A percentile compares a stretch with the other conserved stretches of the same genome.
Conservation (phyloP, 169 alveolate species). For the Perkinsus marinus region DNA sequence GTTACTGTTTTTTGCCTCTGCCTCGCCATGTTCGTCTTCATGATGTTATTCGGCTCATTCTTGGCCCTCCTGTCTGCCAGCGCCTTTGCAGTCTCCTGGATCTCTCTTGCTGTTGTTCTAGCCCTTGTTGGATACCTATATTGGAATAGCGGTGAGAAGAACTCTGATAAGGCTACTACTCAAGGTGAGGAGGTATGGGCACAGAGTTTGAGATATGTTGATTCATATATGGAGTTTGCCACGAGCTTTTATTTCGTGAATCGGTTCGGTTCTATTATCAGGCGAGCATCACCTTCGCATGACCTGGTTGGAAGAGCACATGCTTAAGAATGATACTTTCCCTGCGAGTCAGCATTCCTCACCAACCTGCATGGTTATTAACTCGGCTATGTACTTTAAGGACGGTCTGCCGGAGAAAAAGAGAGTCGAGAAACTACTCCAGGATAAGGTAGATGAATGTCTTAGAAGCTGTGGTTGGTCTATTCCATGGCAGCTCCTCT, state of each 20-base stretch:
- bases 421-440: neutral
- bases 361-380: neutral
- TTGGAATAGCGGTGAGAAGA: neutral
- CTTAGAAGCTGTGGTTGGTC: neutral
- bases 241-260: too few relatives aligned
- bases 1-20: neutral
- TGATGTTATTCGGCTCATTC: neutral
- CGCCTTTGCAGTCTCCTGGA: neutral
- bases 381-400: neutral
- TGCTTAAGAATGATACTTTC: neutral
- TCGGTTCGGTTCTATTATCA: neutral
- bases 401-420: neutral
- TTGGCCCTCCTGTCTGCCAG: neutral
- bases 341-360: neutral
- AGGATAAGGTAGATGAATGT: neutral
- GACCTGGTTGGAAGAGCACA: neutral
- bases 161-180: neutral
- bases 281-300: neutral
- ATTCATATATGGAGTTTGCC: too few relatives aligned
- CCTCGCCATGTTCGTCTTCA: neutral
- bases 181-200: too few relatives aligned
- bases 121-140: neutral
- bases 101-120: neutral
- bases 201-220: too few relatives aligned
- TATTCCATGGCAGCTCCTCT: neutral